Evolutionary conservation across 2,329 filamentous ascomycete genomes (phyloP).

Genomic region (Colletotrichum paranaense): DNA sequence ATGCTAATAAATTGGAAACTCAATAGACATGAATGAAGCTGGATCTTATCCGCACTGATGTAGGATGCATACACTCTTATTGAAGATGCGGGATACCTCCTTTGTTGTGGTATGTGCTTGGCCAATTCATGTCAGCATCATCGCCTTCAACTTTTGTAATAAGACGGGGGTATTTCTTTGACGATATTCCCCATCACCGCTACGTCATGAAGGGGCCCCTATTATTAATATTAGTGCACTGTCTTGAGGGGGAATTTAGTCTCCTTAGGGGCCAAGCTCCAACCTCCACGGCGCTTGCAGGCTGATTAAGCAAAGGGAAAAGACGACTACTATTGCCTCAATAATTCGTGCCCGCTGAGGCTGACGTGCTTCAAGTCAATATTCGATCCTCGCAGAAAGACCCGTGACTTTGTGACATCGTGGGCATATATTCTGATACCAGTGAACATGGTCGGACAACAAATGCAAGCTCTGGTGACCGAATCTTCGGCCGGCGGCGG

Average conservation of each 20-base stretch:
- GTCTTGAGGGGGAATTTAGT: neutral
- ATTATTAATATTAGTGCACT: neutral
- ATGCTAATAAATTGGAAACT: too few relatives aligned
- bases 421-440: neutral
- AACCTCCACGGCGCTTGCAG: neutral
- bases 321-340: too few relatives aligned
- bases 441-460: neutral
- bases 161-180: neutral
- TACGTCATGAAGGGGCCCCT: neutral
- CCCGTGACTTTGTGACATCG: too few relatives aligned
- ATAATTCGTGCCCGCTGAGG: too few relatives aligned
- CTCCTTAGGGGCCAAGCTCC: neutral
- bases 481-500: neutral
- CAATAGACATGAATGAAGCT: too few relatives aligned
- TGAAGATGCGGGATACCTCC: neutral
- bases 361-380: neutral
- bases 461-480: conserved; percentile 24
- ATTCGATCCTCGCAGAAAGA: neutral
- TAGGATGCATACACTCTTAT: too few relatives aligned
- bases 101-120: neutral
- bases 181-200: neutral
- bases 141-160: neutral
- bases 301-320: neutral
- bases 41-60: too few relatives aligned
- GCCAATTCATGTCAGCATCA: neutral